These are phyloP conservation scores for Takashimella koratensis DNA, from an alignment of 1,284 basidiomycete genomes.

Conservation along the genomic window DNA sequence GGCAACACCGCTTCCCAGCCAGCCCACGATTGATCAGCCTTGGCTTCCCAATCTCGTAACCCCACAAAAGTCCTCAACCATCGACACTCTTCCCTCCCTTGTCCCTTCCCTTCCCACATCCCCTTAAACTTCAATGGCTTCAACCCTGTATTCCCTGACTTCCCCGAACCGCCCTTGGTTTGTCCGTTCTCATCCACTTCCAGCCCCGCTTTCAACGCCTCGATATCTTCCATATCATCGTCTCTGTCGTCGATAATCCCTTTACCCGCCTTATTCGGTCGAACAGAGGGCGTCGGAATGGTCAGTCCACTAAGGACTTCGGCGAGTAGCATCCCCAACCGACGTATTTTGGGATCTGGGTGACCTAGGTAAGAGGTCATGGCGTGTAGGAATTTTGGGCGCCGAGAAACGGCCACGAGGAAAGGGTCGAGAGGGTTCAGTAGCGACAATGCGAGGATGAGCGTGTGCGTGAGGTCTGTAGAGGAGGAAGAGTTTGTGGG, in stretches of 20 bases:
- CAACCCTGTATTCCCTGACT: slow-evolving; percentile 53
- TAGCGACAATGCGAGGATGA: slow-evolving; percentile 63
- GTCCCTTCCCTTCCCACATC: slow-evolving; percentile 73
- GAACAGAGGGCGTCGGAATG: slow-evolving; percentile 6
- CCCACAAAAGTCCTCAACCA: slow-evolving; percentile 57
- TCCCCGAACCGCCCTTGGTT: slow-evolving; percentile 1
- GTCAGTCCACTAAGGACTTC: slow-evolving; percentile 57
- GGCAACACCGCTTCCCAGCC: slow-evolving; percentile 27
- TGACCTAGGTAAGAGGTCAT: slow-evolving; percentile 75
- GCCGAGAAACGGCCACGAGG: slow-evolving; percentile 50
- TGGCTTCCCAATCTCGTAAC: slow-evolving; percentile 55
- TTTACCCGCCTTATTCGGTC: not conserved
- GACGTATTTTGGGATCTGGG: slow-evolving; percentile 68
- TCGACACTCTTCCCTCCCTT: slow-evolving; percentile 65
- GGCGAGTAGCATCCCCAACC: slow-evolving; percentile 90
- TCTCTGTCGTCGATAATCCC: slow-evolving; percentile 12
- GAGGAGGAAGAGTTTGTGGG: not conserved
- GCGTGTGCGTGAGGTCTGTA: slow-evolving; percentile 64
- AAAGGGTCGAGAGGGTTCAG: slow-evolving; percentile 55
- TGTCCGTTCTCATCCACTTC: slow-evolving; percentile 33
- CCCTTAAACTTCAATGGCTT: slow-evolving; percentile 64
- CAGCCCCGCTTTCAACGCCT: slow-evolving; percentile 39
- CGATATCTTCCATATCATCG: slow-evolving; percentile 29
- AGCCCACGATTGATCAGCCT: slow-evolving; percentile 2
- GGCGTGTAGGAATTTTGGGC: slow-evolving; percentile 64